Percentiles rank a stretch among this genome's conserved stretches.
phyloP scores from a whole-genome alignment of 352 stramenopile genomes.

The Globisporangium nunn region DNA sequence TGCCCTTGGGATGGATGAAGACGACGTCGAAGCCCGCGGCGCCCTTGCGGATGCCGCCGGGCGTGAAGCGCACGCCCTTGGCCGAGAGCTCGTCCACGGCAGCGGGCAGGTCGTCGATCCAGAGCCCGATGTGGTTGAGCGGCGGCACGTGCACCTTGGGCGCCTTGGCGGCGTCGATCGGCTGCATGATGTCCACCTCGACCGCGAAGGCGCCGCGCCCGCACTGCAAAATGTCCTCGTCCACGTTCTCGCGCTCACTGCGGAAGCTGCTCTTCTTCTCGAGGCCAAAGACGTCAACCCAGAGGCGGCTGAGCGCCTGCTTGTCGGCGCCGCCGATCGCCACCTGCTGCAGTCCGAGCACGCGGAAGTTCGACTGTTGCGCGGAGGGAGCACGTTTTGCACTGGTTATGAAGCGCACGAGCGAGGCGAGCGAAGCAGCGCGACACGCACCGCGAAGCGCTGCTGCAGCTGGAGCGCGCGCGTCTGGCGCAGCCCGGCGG shows the following conservation, averaged over 20 bases:
- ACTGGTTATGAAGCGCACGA: not conserved
- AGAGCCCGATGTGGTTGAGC: slow-evolving; percentile 98
- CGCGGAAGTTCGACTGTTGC: slow-evolving; percentile 80
- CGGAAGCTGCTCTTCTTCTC: slow-evolving; percentile 56
- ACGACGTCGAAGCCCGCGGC: slow-evolving; percentile 95
- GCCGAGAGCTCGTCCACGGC: slow-evolving; percentile 90
- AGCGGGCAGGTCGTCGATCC: slow-evolving; percentile 93
- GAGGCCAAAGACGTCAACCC: slow-evolving; percentile 80
- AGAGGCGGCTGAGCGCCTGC: slow-evolving; percentile 73
- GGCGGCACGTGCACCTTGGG: slow-evolving; percentile 93
- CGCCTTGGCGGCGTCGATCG: slow-evolving; percentile 89
- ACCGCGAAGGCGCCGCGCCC: slow-evolving; percentile 89
- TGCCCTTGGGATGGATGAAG: slow-evolving; percentile 98
- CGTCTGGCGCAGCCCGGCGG: not conserved
- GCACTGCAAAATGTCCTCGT: slow-evolving; percentile 96
- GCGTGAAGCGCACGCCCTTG: slow-evolving; percentile 94
- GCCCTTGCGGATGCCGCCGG: slow-evolving; percentile 95
- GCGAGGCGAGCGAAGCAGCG: not conserved
- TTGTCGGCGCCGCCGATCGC: slow-evolving; percentile 93
- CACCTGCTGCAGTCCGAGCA: slow-evolving; percentile 97
- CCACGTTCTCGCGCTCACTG: slow-evolving; percentile 94
- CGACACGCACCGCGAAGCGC: slow-evolving; percentile 1
- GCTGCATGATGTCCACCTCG: slow-evolving; percentile 98
- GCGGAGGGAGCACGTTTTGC: not conserved
- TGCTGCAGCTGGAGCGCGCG: not conserved